Conservation (phyloP, 306 rosid species). For the Quercus rubra region DNA sequence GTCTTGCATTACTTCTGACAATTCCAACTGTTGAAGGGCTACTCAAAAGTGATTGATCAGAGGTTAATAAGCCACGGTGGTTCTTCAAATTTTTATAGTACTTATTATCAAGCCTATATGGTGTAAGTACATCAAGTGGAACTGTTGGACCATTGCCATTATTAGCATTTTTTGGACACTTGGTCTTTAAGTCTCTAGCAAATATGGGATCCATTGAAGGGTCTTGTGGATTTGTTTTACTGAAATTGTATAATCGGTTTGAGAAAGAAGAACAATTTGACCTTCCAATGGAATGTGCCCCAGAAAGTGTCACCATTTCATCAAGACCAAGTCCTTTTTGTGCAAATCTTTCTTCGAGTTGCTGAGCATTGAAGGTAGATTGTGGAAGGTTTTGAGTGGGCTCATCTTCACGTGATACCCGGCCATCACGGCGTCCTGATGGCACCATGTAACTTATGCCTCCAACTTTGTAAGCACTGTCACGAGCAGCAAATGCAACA, state of each 20-base stretch:
- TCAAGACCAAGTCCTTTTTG: background rate
- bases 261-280: constrained; percentile 9
- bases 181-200: background rate
- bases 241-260: background rate
- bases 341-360: background rate
- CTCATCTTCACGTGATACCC: background rate
- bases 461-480: constrained; percentile 2
- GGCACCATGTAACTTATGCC: background rate
- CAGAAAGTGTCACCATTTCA: constrained; percentile 16
- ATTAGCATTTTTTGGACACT: background rate
- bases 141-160: background rate
- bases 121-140: constrained; percentile 5
- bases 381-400: background rate
- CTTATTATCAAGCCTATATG: background rate
- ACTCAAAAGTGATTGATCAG: background rate
- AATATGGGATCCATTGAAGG: constrained; percentile 2
- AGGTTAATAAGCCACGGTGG: background rate
- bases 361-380: background rate
- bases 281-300: constrained; percentile 1
- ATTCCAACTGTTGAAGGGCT: background rate
- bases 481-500: constrained; percentile 39
- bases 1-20: background rate
- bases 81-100: background rate
- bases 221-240: background rate
- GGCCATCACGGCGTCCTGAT: constrained; percentile 2